Percentiles rank a stretch among this genome's conserved stretches.
phyloP scores from a whole-genome alignment of 2,329 filamentous ascomycete genomes.

The Penicillium griseofulvum region DNA sequence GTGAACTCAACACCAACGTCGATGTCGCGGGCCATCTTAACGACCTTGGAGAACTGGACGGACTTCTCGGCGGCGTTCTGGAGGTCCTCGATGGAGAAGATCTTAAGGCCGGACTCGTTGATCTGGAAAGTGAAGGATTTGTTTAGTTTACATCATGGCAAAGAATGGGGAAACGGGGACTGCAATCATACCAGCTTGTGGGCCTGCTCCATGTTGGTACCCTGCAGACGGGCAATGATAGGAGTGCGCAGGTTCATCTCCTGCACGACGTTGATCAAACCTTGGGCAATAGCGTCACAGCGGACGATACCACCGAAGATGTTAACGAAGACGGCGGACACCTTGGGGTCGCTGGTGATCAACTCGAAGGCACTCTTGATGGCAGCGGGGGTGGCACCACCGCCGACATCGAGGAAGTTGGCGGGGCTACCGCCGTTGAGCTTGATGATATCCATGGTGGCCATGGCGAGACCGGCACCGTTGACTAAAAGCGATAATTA shows the following conservation, averaged over 20 bases:
- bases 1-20: constrained; percentile 96
- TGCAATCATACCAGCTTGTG: constrained; percentile 62
- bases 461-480: constrained; percentile 98
- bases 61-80: constrained; percentile 97
- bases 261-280: constrained; percentile 91
- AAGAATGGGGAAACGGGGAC: constrained; percentile 31
- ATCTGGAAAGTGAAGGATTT: constrained; percentile 51
- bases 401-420: constrained; percentile 98
- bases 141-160: not conserved
- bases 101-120: constrained; percentile 97
- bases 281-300: constrained; percentile 95
- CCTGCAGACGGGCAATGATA: constrained; percentile 94
- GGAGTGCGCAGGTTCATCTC: constrained; percentile 94
- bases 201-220: constrained; percentile 95
- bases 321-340: constrained; percentile 99
- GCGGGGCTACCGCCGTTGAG: constrained; percentile 93
- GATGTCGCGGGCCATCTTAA: constrained; percentile 97
- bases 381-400: constrained; percentile 91
- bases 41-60: constrained; percentile 97
- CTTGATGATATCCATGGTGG: constrained; percentile 99
- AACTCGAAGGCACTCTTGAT: constrained; percentile 98
- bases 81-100: constrained; percentile 98
- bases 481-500: constrained; percentile 61
- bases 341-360: constrained; percentile 97
- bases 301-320: constrained; percentile 99